Base-by-base conservation (phyloP, 75 land plant genomes). In the Pinus albicaulis region DNA sequence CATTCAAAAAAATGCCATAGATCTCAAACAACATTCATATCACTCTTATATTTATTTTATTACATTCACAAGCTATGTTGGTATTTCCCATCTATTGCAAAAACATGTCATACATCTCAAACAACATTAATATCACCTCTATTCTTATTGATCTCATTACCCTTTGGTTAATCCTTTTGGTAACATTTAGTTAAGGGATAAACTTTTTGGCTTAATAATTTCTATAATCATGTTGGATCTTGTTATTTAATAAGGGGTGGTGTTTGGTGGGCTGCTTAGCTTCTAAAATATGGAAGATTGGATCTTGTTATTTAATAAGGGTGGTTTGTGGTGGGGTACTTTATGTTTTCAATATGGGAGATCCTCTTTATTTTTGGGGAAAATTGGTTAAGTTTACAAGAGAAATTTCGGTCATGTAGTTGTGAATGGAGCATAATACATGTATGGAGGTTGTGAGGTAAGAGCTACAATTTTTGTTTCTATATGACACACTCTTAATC, bases 371-470 rank as follows among this genome's bases (percentile, higher is more conserved):
- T 26, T 95, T 95, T 17, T 74, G 92, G 78, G 98, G 90, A 65
- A 89, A 31, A 31, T 31, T 31, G 31, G 31, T 31, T 1, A 31
- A 31, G 31, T 31, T 2, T 41, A 75, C 73, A 44, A 82, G 79
- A 19, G 19, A 56, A 10, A 88, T 96, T 34, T 56, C 71, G 44
- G 91, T 98, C 14, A 83, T 79, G 36, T 95, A 90, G 55, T 71
- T 96, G 56, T 86, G 98, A 2, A 78, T 34, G 36, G 99, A 93
- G 57, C 93, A 96, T 71, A 96, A 94, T 86, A 98, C 90, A 19
- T 81, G 90, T 44, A 16, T 83, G 70, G 94, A 91, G 72, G 88
- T 82, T 55, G 85, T 94, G 13, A 93, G 98, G 59, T 82, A 86
- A 56, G 95, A 97, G 79, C 80, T 97, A 10, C 78, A 60, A 77